Conservation (phyloP, 768 basidiomycete genomes). For the Podaxis mareebaensis region DNA sequence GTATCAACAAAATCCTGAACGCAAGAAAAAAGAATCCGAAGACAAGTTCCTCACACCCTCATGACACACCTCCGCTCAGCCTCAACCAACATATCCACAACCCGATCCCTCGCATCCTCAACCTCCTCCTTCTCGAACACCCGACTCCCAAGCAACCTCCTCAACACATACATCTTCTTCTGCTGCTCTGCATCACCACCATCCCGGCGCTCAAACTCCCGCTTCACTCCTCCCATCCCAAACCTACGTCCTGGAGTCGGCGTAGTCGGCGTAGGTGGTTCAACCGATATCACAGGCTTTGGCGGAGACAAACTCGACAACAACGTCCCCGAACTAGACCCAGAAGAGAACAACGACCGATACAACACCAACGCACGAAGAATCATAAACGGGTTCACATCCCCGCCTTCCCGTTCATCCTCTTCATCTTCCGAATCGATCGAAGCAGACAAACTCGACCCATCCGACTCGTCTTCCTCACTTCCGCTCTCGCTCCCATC, state of each 20-base stretch:
- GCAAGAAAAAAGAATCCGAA: background rate
- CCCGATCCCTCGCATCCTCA: conserved; percentile 77
- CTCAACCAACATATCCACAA: conserved; percentile 68
- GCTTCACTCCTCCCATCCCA: too few species aligned
- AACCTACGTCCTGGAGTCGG: conserved; percentile 1
- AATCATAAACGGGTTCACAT: conserved; percentile 47
- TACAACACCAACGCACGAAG: conserved; percentile 56
- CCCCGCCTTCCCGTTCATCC: conserved; percentile 38
- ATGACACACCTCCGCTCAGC: conserved; percentile 32
- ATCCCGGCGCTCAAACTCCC: background rate
- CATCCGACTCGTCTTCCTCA: conserved; percentile 38
- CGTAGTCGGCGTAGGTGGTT: conserved; percentile 54
- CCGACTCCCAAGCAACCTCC: conserved; percentile 53
- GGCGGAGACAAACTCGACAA: conserved; percentile 32
- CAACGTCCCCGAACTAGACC: conserved; percentile 17
- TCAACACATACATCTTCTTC: conserved; percentile 42
- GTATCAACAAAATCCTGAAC: background rate
- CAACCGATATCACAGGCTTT: conserved; percentile 29
- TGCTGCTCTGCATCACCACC: conserved; percentile 26
- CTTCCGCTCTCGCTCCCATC: conserved; percentile 23
- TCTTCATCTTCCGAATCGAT: background rate
- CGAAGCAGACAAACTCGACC: background rate
- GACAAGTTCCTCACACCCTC: background rate
- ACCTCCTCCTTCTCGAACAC: conserved; percentile 45
- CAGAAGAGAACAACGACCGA: conserved; percentile 53